These are phyloP conservation scores for Phytophthora lateralis DNA, from an alignment of 352 stramenopile genomes.

Conservation along the genomic window DNA sequence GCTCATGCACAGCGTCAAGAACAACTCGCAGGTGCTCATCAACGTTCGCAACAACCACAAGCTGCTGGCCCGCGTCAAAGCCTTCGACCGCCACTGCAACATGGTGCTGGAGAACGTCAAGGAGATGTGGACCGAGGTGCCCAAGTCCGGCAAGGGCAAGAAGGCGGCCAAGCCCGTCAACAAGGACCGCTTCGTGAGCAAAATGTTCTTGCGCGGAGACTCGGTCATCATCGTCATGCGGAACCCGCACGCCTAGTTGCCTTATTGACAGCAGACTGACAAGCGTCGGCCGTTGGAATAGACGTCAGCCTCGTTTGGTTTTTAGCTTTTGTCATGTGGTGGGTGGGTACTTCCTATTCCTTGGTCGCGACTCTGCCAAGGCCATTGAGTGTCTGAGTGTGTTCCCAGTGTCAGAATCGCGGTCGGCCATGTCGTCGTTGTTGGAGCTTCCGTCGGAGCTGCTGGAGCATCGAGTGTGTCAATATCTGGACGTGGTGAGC, in stretches of 20 bases:
- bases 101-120: slow-evolving; percentile 99
- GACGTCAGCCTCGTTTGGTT: slow-evolving; percentile 22
- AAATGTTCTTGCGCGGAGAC: slow-evolving; percentile 99
- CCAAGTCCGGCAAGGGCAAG: slow-evolving; percentile 97
- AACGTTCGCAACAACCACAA: slow-evolving; percentile 99
- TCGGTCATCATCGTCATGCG: slow-evolving; percentile 99
- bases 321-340: slow-evolving; percentile 8
- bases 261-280: slow-evolving; percentile 27
- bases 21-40: slow-evolving; percentile 98
- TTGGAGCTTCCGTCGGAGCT: slow-evolving; percentile 41
- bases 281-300: slow-evolving; percentile 29
- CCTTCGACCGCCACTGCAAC: slow-evolving; percentile 99
- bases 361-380: not conserved
- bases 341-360: not conserved
- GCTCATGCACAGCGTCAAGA: slow-evolving; percentile 98
- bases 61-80: slow-evolving; percentile 98
- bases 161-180: slow-evolving; percentile 97
- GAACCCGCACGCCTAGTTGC: slow-evolving; percentile 92
- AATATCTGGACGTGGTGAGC: slow-evolving; percentile 48
- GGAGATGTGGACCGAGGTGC: slow-evolving; percentile 99
- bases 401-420: not conserved
- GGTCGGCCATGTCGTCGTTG: slow-evolving; percentile 18
- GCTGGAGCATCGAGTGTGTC: slow-evolving; percentile 48
- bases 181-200: slow-evolving; percentile 98
- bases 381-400: not conserved